A percentile compares a stretch with the other conserved stretches of the same genome.
These are phyloP conservation scores for Catharanthus roseus DNA, from an alignment of 257 asterid genomes.

Conservation along the genomic window DNA sequence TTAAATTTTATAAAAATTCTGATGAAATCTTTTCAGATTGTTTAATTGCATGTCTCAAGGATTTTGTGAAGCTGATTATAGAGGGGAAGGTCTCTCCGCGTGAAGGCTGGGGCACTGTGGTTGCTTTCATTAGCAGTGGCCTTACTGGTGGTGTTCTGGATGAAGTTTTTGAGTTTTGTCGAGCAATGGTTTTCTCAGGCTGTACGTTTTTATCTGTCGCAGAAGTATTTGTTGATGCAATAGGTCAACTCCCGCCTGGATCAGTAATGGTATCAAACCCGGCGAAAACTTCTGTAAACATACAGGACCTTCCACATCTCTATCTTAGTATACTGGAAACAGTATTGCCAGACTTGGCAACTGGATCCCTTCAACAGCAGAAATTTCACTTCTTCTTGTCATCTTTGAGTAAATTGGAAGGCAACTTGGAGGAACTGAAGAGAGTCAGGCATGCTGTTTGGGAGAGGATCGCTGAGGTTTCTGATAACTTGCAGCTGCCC, in stretches of 20 bases:
- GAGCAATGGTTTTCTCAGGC: slow-evolving; percentile 68
- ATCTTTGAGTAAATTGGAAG: slow-evolving; percentile 78
- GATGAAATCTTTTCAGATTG: slow-evolving; percentile 50
- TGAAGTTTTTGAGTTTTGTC: slow-evolving; percentile 55
- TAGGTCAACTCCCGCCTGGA: slow-evolving; percentile 37
- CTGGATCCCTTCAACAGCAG: slow-evolving; percentile 39
- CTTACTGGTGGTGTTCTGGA: slow-evolving; percentile 34
- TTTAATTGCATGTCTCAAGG: slow-evolving; percentile 42
- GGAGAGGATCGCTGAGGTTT: slow-evolving; percentile 63
- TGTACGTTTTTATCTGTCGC: slow-evolving; percentile 62
- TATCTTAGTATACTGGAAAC: slow-evolving; percentile 58
- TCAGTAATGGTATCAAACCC: slow-evolving; percentile 17
- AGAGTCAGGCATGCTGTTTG: slow-evolving; percentile 66
- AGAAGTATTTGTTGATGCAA: slow-evolving; percentile 38
- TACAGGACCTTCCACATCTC: slow-evolving; percentile 60
- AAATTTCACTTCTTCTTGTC: slow-evolving; percentile 48
- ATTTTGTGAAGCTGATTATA: slow-evolving; percentile 47
- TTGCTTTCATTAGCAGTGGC: slow-evolving; percentile 46
- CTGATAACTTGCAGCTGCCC: slow-evolving; percentile 62
- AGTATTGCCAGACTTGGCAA: slow-evolving; percentile 51
- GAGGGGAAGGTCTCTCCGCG: slow-evolving; percentile 47
- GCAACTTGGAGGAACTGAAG: slow-evolving; percentile 52
- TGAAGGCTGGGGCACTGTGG: slow-evolving; percentile 72
- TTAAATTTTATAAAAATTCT: slow-evolving; percentile 26
- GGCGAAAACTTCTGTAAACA: slow-evolving; percentile 25